Evolutionary conservation across 176 grass and related monocot species (phyloP).

Genomic region (Aegilops tauschii): DNA sequence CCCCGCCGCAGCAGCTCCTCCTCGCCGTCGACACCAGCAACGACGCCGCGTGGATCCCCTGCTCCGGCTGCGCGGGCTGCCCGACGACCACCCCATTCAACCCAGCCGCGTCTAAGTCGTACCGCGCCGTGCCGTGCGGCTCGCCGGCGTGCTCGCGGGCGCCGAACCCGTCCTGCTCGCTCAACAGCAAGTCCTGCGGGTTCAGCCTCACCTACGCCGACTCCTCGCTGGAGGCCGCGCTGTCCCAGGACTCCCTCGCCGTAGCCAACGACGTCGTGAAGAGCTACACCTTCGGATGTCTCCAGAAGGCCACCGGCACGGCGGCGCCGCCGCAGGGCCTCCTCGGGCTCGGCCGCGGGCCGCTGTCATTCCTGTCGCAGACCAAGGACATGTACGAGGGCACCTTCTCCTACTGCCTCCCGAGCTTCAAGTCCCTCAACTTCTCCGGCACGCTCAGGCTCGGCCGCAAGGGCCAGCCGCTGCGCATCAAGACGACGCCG

Average conservation of each 20-base stretch:
- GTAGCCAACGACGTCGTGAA: conserved; percentile 61
- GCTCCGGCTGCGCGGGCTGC: conserved; percentile 57
- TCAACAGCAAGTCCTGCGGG: conserved; percentile 33
- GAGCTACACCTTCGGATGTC: conserved; percentile 79
- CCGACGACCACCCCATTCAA: conserved; percentile 48
- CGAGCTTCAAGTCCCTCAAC: conserved; percentile 76
- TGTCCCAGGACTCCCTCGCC: conserved; percentile 66
- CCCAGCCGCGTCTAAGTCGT: conserved; percentile 37
- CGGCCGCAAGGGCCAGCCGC: conserved; percentile 64
- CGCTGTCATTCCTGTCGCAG: conserved; percentile 79
- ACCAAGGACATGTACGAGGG: conserved; percentile 62
- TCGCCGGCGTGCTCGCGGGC: conserved; percentile 52
- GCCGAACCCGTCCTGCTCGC: conserved; percentile 51
- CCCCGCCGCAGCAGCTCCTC: conserved; percentile 67
- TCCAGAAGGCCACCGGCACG: conserved; percentile 64
- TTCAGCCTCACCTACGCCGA: conserved; percentile 71
- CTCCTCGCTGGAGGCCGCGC: conserved; percentile 55
- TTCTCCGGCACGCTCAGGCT: conserved; percentile 89
- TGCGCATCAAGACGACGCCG: conserved; percentile 70
- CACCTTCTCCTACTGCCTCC: conserved; percentile 91
- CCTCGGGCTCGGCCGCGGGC: conserved; percentile 75
- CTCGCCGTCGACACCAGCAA: conserved; percentile 85
- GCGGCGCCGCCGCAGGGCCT: conserved; percentile 76
- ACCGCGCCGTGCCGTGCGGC: conserved; percentile 50
- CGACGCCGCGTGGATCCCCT: conserved; percentile 87